Evolutionary conservation across 371 early-diverging fungal species (phyloP), one percentile per base, ranked within the genome.

Genomic region (Mortierella sp.): DNA sequence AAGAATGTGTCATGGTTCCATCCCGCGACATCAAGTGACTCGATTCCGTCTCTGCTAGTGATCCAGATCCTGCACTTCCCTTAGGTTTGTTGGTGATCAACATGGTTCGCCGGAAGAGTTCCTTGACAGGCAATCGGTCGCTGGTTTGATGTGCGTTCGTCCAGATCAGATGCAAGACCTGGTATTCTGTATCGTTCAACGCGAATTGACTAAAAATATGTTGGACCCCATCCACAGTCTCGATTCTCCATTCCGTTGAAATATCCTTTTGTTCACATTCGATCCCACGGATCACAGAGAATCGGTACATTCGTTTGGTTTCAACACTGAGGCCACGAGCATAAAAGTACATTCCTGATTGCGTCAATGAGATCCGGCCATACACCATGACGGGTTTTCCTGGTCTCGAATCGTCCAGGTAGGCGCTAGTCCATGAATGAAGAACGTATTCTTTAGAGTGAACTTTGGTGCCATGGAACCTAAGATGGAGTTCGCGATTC

Each of bases 281-380:
- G 12, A 79, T 79, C 16, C 80, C 80, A 11, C 70, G 73, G n/a
- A 79, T 70, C 1, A 63, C 52, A 14, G 80, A 79, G 61, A 79
- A 79, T 11, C 80, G 73, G 30, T 63, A 79, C 80, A 79, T 79
- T 23, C 80, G 62, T 57, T 79, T 79, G 4, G 74, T 73, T 46
- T 79, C 80, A 19, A 79, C 47, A n/a, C 80, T 79, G 51, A 79
- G 51, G 18, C 48, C 80, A 1, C 80, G 73, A 12, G 80, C 69
- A 21, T 79, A 79, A 63, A 79, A 79, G 64, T 79, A 79, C 80
- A 79, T 79, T 26, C 74, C 74, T n/a, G 80, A 73, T 47, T 79
- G 74, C 0, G 80, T 79, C 58, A 79, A 53, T 16, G 60, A 79
- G 28, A 79, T 64, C 16, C 80, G 55, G 30, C 80, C 80, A n/a